Evolutionary conservation across 768 basidiomycete genomes (phyloP).

Genomic region (Leccinum pellstonianum): DNA sequence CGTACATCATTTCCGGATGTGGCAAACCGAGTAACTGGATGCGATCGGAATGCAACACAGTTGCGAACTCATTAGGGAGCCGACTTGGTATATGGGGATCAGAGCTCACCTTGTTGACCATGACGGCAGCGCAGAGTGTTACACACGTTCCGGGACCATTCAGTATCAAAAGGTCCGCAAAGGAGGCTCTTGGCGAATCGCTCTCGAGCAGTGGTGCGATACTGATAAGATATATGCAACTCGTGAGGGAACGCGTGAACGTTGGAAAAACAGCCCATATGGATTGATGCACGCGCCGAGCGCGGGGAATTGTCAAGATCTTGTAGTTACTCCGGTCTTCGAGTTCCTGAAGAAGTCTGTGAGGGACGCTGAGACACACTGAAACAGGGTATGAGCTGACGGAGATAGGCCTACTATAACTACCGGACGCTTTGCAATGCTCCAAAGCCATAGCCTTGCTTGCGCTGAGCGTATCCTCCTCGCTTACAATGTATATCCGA

Average conservation of each 20-base stretch:
- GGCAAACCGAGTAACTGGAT: conserved; percentile 70
- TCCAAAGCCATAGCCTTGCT: conserved; percentile 72
- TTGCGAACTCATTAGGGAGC: neutral
- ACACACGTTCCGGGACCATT: conserved; percentile 97
- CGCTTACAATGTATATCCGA: conserved; percentile 77
- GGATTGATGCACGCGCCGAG: conserved; percentile 82
- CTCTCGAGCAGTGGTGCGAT: conserved; percentile 45
- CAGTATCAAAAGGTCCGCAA: conserved; percentile 77
- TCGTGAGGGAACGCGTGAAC: conserved; percentile 56
- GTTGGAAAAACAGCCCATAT: conserved; percentile 68
- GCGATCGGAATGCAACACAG: conserved; percentile 15
- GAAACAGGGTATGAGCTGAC: conserved; percentile 16
- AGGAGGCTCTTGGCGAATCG: conserved; percentile 27
- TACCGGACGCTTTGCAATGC: conserved; percentile 19
- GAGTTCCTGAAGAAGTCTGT: conserved; percentile 10
- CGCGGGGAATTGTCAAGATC: conserved; percentile 77
- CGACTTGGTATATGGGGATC: conserved; percentile 1
- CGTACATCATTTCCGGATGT: conserved; percentile 75
- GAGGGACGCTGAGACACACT: conserved; percentile 7
- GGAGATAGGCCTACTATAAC: neutral
- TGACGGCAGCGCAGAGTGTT: conserved; percentile 67
- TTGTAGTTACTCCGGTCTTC: conserved; percentile 34
- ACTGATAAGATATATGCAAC: conserved; percentile 61
- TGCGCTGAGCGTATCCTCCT: conserved; percentile 78
- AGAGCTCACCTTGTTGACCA: conserved; percentile 64